These are phyloP conservation scores for Colletotrichum noveboracense DNA, from an alignment of 2,329 filamentous ascomycete genomes.

Conservation along the genomic window DNA sequence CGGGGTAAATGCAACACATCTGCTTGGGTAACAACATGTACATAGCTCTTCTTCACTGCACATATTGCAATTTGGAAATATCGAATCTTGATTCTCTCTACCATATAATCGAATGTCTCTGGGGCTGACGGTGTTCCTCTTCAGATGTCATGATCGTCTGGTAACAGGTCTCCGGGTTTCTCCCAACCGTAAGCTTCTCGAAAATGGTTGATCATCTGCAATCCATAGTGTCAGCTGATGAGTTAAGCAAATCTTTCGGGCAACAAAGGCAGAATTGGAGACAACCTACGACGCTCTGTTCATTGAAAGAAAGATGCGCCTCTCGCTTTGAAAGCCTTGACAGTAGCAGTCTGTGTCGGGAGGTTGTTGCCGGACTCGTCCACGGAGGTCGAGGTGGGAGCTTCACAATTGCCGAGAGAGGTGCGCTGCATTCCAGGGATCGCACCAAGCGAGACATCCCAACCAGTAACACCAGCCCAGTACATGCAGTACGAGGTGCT, in stretches of 20 bases:
- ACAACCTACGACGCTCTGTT: background rate
- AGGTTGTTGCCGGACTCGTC: background rate
- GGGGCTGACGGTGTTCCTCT: background rate
- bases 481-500: constrained; percentile 41
- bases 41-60: background rate
- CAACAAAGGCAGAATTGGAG: background rate
- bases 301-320: background rate
- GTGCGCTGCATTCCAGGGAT: constrained; percentile 41
- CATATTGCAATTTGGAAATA: background rate
- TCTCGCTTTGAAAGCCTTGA: background rate
- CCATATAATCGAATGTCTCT: background rate
- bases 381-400: background rate
- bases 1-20: background rate
- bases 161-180: background rate
- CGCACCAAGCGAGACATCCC: constrained; percentile 34
- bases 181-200: background rate
- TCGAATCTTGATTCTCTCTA: background rate
- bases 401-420: constrained; percentile 33
- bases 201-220: background rate
- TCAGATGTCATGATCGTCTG: background rate
- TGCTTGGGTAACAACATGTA: background rate
- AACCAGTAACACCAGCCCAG: constrained; percentile 42
- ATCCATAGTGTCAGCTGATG: background rate
- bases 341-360: background rate
- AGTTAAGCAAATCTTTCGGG: background rate